Evolutionary conservation across 345 rosid species (phyloP), one percentile per base, ranked within the genome.

Genomic region (Populus alba): DNA sequence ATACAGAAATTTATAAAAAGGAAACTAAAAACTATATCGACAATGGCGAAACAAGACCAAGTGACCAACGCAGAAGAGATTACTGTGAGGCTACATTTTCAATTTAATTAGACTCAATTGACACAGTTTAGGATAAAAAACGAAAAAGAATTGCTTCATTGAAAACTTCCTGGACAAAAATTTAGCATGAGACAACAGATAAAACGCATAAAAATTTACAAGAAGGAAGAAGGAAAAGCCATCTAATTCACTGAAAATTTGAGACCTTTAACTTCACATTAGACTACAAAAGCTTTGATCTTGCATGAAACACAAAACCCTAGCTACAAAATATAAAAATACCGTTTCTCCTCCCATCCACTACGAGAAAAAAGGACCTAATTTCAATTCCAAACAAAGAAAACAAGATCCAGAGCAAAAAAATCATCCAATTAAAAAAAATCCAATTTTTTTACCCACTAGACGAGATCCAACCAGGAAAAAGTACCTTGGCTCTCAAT

Each of bases 231-330:
- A 53, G 11, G 27, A 33, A 8, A 31, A 23, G 22, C 8, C 8
- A 6, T 51, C 57, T 51, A 51, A 18, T 51, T 51, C 9, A 51
- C 57, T 51, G 57, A 51, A 17, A 51, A 51, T 1, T 16, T 7
- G 57, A 51, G 4, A 51, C 57, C 8, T 51, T 51, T 16, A 1
- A 9, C 57, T 51, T 51, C n/a, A 53, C 59, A 51, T 51, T 25
- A 16, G 68, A 25, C 6, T 6, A 29, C 41, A 47, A 25, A 68
- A 41, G 68, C 38, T 17, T 39, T 41, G 23, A 43, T 43, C 29
- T 68, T 53, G 23, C 72, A 35, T 8, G 6, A 7, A 41, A 37
- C 59, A 70, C 22, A 70, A 77, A 45, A 70, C 73, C 79, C 66
- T 8, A 69, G 8, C 72, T 55, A 68, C 66, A 41, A 43, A 3